Evolutionary conservation across 148 eudicot genomes (phyloP).

Genomic region (Camellia sinensis): DNA sequence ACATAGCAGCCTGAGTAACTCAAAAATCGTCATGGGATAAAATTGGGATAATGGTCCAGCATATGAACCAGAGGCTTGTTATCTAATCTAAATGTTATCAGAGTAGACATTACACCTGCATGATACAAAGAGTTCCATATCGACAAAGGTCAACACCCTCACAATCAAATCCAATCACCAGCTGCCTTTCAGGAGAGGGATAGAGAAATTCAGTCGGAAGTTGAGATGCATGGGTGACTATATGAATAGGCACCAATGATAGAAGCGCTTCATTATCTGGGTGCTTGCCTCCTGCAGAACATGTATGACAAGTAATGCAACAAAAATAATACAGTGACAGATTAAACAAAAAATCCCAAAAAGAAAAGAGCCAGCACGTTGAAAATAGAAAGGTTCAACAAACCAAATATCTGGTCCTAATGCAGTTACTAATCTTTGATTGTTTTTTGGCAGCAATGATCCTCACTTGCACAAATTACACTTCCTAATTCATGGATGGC

Average conservation of each 20-base stretch:
- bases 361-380: background rate
- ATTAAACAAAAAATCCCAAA: background rate
- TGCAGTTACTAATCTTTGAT: background rate
- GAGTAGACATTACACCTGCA: constrained; percentile 56
- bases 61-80: background rate
- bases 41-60: background rate
- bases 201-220: constrained; percentile 81
- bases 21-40: background rate
- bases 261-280: constrained; percentile 32
- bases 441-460: background rate
- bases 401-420: background rate
- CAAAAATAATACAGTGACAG: background rate
- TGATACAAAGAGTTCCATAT: constrained; percentile 80
- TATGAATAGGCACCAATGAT: constrained; percentile 63
- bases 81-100: background rate
- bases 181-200: constrained; percentile 57
- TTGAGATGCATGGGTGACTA: constrained; percentile 74
- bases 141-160: constrained; percentile 98
- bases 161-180: constrained; percentile 88
- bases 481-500: background rate
- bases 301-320: background rate
- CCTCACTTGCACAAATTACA: background rate
- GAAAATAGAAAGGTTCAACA: background rate
- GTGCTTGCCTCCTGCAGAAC: constrained; percentile 45
- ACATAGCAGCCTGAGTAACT: background rate